A percentile compares a stretch with the other conserved stretches of the same genome.
phyloP scores from a whole-genome alignment of 78 protist genomes.

The Cyanophora paradoxa region DNA sequence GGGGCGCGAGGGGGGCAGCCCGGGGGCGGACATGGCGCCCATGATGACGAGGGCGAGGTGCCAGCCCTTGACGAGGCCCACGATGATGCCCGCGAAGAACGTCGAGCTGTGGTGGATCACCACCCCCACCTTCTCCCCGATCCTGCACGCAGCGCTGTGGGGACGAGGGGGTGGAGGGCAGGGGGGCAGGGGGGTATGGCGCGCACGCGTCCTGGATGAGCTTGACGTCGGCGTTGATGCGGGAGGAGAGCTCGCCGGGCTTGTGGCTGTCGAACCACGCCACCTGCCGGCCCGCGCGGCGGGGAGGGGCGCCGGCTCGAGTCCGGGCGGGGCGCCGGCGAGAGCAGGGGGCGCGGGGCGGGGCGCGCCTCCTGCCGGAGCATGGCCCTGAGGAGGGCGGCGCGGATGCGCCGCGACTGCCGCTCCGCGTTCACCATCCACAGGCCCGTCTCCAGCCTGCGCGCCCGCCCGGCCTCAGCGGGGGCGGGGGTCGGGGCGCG shows the following conservation, averaged over 20 bases:
- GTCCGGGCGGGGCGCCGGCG: too few species aligned
- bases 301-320: too few species aligned
- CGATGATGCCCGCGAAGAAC: background rate
- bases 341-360: too few species aligned
- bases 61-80: constrained; percentile 15
- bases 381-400: background rate
- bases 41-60: background rate
- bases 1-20: too few species aligned
- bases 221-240: background rate
- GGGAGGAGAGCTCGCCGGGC: background rate
- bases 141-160: too few species aligned
- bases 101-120: background rate
- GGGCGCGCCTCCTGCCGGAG: background rate
- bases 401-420: background rate
- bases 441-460: too few species aligned
- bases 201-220: background rate
- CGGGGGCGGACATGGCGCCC: background rate
- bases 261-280: constrained; percentile 20
- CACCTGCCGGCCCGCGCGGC: too few species aligned
- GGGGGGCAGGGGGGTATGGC: background rate
- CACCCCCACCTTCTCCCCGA: constrained; percentile 1
- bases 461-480: too few species aligned
- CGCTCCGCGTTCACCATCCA: background rate
- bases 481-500: too few species aligned
- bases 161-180: background rate